Percentiles rank a stretch among this genome's conserved stretches.
These are phyloP conservation scores for Tremella mesenterica DNA, from an alignment of 768 basidiomycete genomes.

Conservation along the genomic window DNA sequence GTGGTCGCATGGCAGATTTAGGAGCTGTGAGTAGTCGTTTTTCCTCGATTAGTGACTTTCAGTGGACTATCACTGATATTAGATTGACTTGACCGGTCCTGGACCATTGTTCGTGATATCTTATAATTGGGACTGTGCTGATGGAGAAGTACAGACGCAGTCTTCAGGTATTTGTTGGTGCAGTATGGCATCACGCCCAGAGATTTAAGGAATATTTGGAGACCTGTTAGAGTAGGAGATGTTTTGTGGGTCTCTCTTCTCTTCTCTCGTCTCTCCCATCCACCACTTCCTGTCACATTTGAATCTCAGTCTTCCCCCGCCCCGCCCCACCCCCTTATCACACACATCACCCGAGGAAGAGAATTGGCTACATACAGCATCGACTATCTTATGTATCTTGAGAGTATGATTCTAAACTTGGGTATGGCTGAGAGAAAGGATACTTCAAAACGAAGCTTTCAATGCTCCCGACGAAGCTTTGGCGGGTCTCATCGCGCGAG, in stretches of 20 bases:
- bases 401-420: not conserved
- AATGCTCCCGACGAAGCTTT: constrained; percentile 13
- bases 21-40: constrained; percentile 12
- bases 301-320: no score
- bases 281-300: no score
- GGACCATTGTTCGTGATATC: constrained; percentile 20
- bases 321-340: no score
- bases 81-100: constrained; percentile 23
- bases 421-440: not conserved
- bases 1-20: not conserved
- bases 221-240: constrained; percentile 16
- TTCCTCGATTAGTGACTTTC: not conserved
- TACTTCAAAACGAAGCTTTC: constrained; percentile 15
- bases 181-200: constrained; percentile 19
- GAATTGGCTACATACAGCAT: no score
- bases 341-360: no score
- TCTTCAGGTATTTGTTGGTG: constrained; percentile 19
- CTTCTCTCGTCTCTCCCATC: no score
- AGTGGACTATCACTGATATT: not conserved
- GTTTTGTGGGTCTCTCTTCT: constrained; percentile 13
- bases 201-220: constrained; percentile 3
- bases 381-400: no score
- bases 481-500: constrained; percentile 1
- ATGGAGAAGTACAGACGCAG: constrained; percentile 18
- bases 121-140: not conserved